Base-by-base conservation (phyloP, 768 basidiomycete genomes). In the Amanita muscaria region DNA sequence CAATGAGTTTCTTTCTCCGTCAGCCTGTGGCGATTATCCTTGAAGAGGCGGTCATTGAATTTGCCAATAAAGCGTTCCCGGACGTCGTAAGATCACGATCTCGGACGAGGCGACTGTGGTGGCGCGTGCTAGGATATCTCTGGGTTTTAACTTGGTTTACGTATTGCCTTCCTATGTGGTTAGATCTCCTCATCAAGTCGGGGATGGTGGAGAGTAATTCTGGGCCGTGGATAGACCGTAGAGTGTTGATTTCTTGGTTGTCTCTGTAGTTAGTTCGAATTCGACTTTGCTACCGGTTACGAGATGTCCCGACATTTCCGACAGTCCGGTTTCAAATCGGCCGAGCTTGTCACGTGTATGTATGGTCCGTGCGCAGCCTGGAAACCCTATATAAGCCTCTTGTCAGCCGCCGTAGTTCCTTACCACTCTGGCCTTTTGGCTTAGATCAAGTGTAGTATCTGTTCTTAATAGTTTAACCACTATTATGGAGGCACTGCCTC, bases 371-470 rank as follows among this genome's bases (percentile, higher is more conserved):
- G 67, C 67, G 56, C 55, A n/a, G 21, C 1, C 1, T 1, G 5
- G 9, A n/a, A 1, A 10, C 6, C 7, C 10, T 62, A 64, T 64
- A 64, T 61, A 68, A 63, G 42, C 43, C 15, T 2, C 2, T 3
- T 0, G 2, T 2, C 44, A 18, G 6, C 41, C 38, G 41, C n/a
- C 3, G 15, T 30, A 48, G 55, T 51, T 69, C 72, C 48, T 80
- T 71, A 83, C 82, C 83, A 83, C 83, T 85, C 83, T 84, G 83
- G 83, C 81, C 83, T 85, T 83, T 85, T 87, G 84, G 85, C 85
- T 88, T 87, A 86, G 85, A 88, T 87, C 84, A 87, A 87, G 85
- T 88, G 85, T 88, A 87, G 85, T 88, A 88, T 87, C 84, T 88
- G 85, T 87, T 86, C 83, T 87, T 83, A 79, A 79, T 77, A 79